Conservation (phyloP, 345 rosid genomes). For the Syzygium aromaticum region DNA sequence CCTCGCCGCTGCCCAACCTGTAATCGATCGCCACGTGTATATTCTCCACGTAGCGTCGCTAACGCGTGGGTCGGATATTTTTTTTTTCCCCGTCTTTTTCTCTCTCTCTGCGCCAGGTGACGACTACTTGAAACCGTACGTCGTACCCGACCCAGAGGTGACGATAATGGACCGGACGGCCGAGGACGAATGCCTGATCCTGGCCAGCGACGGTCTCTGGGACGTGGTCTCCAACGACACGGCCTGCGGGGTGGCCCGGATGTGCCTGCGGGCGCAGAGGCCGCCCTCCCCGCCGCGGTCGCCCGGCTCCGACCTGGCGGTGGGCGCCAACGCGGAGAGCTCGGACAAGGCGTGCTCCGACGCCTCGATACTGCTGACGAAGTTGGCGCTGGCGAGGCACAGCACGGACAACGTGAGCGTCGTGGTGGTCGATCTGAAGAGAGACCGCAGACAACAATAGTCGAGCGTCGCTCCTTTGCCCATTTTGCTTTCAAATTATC, state of each 20-base stretch:
- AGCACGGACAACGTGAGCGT: conserved; percentile 83
- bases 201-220: conserved; percentile 78
- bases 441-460: not conserved
- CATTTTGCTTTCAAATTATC: not conserved
- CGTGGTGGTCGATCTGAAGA: conserved; percentile 72
- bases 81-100: too few relatives aligned
- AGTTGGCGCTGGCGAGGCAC: conserved; percentile 69
- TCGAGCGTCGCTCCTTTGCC: not conserved
- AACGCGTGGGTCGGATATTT: not conserved
- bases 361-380: conserved; percentile 72
- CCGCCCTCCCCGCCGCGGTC: conserved; percentile 8
- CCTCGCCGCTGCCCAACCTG: not conserved
- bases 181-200: conserved; percentile 56
- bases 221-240: conserved; percentile 65
- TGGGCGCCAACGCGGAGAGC: conserved; percentile 9
- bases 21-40: not conserved
- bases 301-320: conserved; percentile 12
- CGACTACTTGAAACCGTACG: conserved; percentile 55
- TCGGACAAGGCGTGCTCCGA: conserved; percentile 66
- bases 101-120: conserved; percentile 21
- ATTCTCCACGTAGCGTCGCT: not conserved
- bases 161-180: conserved; percentile 31
- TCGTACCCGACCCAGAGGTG: conserved; percentile 64
- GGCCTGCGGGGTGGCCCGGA: conserved; percentile 45
- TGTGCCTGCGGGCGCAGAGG: conserved; percentile 40